A percentile compares a stretch with the other conserved stretches of the same genome.
These are phyloP conservation scores for Nakazawaea anatomiae DNA, from an alignment of 805 yeast species.

Conservation along the genomic window DNA sequence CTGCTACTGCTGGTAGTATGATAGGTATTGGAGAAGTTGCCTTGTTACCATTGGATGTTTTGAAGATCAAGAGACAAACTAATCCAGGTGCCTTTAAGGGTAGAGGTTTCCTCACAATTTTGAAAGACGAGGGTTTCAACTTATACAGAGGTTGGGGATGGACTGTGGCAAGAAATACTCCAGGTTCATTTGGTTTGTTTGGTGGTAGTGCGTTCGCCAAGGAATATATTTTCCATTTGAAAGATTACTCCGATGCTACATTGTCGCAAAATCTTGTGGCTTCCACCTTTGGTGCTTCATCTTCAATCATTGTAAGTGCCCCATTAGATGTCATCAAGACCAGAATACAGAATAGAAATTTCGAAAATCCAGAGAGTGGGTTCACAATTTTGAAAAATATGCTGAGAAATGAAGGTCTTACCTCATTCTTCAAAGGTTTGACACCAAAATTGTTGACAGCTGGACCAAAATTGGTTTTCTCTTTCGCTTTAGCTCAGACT, in stretches of 20 bases:
- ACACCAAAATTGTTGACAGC: conserved; percentile 95
- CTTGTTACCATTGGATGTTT: conserved; percentile 88
- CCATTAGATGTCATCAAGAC: conserved; percentile 98
- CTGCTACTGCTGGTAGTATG: conserved; percentile 96
- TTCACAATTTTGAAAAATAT: conserved; percentile 89
- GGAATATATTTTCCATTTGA: conserved; percentile 83
- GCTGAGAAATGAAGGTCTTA: conserved; percentile 82
- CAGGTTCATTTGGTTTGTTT: conserved; percentile 95
- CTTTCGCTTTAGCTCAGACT: conserved; percentile 96
- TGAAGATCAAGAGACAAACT: conserved; percentile 98
- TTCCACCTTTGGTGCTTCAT: conserved; percentile 93
- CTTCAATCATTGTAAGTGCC: conserved; percentile 93
- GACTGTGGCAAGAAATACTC: conserved; percentile 99
- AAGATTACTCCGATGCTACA: conserved; percentile 86
- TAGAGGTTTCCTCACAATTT: conserved; percentile 85
- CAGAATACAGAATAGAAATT: conserved; percentile 94
- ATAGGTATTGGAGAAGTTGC: conserved; percentile 98
- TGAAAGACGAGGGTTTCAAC: conserved; percentile 88
- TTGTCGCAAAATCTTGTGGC: conserved; percentile 94
- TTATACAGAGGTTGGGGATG: conserved; percentile 99
- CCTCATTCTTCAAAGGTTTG: conserved; percentile 93
- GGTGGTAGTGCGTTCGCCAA: conserved; percentile 99
- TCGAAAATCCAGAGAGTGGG: conserved; percentile 94
- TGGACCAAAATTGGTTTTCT: conserved; percentile 96
- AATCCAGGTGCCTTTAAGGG: conserved; percentile 99